A percentile compares a stretch with the other conserved stretches of the same genome.
These are phyloP conservation scores for Candolleomyces aberdarensis DNA, from an alignment of 768 basidiomycete species.

Conservation along the genomic window DNA sequence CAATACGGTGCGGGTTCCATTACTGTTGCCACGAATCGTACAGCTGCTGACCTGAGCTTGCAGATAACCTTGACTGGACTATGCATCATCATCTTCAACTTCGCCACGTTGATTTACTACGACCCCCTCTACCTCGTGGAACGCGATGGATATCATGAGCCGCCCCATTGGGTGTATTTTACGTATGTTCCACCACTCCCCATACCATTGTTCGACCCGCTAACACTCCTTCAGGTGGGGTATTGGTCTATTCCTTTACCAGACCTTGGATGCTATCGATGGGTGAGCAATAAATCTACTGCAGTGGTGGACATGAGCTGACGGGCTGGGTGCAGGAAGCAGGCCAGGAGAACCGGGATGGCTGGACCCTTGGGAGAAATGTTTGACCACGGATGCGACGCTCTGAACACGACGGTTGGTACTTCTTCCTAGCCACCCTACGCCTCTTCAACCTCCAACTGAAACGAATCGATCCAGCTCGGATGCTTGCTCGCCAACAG, in stretches of 20 bases:
- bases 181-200: conserved; percentile 49
- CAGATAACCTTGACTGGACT: conserved; percentile 92
- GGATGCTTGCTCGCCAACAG: conserved; percentile 80
- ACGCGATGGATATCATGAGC: conserved; percentile 55
- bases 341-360: conserved; percentile 94
- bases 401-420: conserved; percentile 87
- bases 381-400: conserved; percentile 98
- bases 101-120: conserved; percentile 76
- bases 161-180: conserved; percentile 87
- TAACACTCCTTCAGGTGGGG: conserved; percentile 61
- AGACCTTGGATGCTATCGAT: conserved; percentile 86
- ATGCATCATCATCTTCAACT: conserved; percentile 77
- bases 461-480: conserved; percentile 45
- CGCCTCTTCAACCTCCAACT: not conserved
- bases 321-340: conserved; percentile 57
- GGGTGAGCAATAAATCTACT: conserved; percentile 48
- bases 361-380: conserved; percentile 96
- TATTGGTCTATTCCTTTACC: conserved; percentile 86
- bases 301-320: conserved; percentile 1
- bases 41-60: conserved; percentile 4
- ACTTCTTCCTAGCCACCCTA: not conserved
- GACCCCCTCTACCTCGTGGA: conserved; percentile 76
- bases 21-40: no score
- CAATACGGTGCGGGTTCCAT: conserved; percentile 64
- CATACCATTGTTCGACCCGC: not conserved